Percentiles rank a stretch among this genome's conserved stretches.
These are phyloP conservation scores for Pichia sp. DNA, from an alignment of 1,139 yeast genomes.

Conservation along the genomic window DNA sequence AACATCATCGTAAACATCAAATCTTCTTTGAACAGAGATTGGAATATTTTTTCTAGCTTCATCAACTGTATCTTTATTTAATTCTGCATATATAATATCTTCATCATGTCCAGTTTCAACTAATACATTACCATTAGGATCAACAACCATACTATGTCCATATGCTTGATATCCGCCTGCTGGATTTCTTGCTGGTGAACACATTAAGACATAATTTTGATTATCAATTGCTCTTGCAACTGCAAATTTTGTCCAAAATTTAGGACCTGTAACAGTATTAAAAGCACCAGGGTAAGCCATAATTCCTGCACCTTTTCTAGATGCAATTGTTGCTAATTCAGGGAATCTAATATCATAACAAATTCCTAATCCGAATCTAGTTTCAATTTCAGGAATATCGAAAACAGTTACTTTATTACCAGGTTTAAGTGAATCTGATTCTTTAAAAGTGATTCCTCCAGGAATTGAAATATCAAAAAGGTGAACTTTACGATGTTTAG, in stretches of 20 bases:
- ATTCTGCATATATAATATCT: constrained; percentile 71
- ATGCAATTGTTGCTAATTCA: constrained; percentile 76
- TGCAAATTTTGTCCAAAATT: constrained; percentile 88
- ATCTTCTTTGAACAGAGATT: constrained; percentile 71
- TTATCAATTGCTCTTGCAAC: constrained; percentile 86
- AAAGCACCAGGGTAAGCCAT: constrained; percentile 95
- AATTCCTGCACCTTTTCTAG: constrained; percentile 73
- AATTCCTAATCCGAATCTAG: constrained; percentile 78
- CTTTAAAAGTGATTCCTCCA: constrained; percentile 79
- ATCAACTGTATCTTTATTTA: constrained; percentile 59
- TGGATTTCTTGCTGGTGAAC: constrained; percentile 84
- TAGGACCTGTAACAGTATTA: constrained; percentile 91
- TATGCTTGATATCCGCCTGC: constrained; percentile 79
- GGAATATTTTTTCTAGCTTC: constrained; percentile 71
- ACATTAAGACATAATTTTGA: constrained; percentile 69
- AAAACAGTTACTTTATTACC: constrained; percentile 79
- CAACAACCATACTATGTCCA: constrained; percentile 85
- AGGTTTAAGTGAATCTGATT: constrained; percentile 65
- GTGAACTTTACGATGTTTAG: constrained; percentile 84
- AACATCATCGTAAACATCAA: constrained; percentile 76
- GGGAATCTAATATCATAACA: constrained; percentile 93
- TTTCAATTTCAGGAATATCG: constrained; percentile 60
- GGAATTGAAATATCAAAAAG: constrained; percentile 90
- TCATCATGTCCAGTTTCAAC: constrained; percentile 85
- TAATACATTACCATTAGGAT: constrained; percentile 75